Evolutionary conservation across 192 early-diverging fungal genomes (phyloP), one percentile per base, ranked within the genome.

Genomic region (Funneliformis mosseae): DNA sequence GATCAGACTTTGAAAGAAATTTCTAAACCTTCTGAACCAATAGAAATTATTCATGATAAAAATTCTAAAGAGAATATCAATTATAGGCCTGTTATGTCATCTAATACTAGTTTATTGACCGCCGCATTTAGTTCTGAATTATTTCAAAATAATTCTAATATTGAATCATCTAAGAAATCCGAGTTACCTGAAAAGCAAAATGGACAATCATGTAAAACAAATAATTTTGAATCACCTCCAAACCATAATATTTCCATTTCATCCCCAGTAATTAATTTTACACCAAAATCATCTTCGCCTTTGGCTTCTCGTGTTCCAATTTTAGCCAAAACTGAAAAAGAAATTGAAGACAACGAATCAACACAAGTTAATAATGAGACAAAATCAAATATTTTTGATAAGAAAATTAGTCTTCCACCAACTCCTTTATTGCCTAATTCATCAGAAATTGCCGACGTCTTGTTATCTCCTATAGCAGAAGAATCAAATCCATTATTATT

Each of bases 201-300:
- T 9, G 5, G 0, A 55, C 50, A 55, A 55, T 55, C 50, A 55
- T 55, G 16, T 16, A 18, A 55, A 55, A 16, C 50, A 55, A 55
- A 0, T 55, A 18, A 55, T 55, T 21, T 6, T 21, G 50, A n/a
- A 55, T 21, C 18, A 21, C 21, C 23, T 21, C 27, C 7, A 11
- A 23, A 16, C 23, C 12, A 18, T 27, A 33, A 12, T 5, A 14
- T n/a, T 28, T 41, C 33, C 23, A 55, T 21, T n/a, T 55, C 59
- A 16, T 50, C n/a, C n/a, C n/a, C 50, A n/a, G 1, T 33, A 33
- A 33, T 8, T 59, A 33, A 11, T 41, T 75, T 75, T 33, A 75
- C 46, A n/a, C 74, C 74, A 59, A 75, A 75, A 75, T 60, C 38
- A 38, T 75, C 74, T 1, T 75, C 74, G 8, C 74, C 74, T 59